Base-by-base conservation (phyloP, 2,329 filamentous ascomycete genomes). In the Scopulariopsis brevicaulis region DNA sequence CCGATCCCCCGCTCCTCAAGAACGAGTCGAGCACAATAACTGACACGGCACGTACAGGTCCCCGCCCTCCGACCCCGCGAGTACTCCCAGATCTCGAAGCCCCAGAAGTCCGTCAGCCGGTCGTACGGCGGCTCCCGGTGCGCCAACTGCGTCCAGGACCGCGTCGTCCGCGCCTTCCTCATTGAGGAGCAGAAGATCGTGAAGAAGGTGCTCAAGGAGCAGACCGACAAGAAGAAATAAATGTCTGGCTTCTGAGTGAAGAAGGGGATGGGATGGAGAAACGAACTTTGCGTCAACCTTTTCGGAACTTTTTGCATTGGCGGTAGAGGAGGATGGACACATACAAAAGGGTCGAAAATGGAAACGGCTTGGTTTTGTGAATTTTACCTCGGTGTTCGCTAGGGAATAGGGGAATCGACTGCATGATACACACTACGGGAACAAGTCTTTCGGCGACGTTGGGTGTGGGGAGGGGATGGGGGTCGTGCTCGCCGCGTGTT, bases 111-210 rank as follows among this genome's bases (percentile, higher is more conserved):
- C 71, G 94, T 99, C 75, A 90, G 94, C 82, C 91, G 94, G 71
- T 92, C 94, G 72, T 99, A 99, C 77, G 92, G 94, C 77, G 94
- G 94, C 73, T 96, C 92, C 71, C 90, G 94, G 85, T 99, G 94
- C 83, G 91, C 89, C 74, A 94, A 90, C 84, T 99, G 94, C 78
- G 94, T 99, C 69, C 92, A 93, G 78, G 94, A 99, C 83, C 89
- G 94, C 70, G 90, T 99, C 68, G 90, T 96, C 69, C 90, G 94
- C 69, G 94, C 94, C 65, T 99, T 99, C 87, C 81, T 99, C 76
- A 97, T 99, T 67, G 95, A 99, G 84, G 94, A 99, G 86, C 94
- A 99, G 85, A 99, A 99, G 90, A 97, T 99, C 71, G 94, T 99
- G 79, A 99, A 99, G 91, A 99, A 99, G 90, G 94, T 99, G 71